Percentiles rank a stretch among this genome's conserved stretches.
Evolutionary conservation across 257 asterid genomes (phyloP).

Genomic region (Salvia hispanica): DNA sequence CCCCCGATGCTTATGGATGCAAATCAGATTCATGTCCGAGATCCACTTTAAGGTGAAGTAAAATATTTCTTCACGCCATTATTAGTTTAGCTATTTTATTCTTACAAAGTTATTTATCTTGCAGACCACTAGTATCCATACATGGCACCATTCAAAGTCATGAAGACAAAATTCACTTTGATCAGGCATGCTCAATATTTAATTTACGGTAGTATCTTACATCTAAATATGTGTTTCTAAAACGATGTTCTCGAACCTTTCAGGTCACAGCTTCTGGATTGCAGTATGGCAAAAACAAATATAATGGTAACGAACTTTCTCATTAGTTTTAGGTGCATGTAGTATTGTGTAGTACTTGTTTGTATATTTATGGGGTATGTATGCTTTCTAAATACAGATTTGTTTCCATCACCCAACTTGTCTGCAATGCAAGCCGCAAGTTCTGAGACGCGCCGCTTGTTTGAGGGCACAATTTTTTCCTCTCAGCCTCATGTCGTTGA

Average conservation of each 20-base stretch:
- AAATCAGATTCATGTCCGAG: constrained; percentile 19
- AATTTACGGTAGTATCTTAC: background rate
- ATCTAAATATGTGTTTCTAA: background rate
- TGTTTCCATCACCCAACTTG: constrained; percentile 39
- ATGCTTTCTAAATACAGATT: constrained; percentile 44
- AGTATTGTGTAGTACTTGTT: background rate
- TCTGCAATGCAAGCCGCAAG: constrained; percentile 33
- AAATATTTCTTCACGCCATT: constrained; percentile 18
- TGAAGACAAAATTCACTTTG: constrained; percentile 28
- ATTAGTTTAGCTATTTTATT: constrained; percentile 15
- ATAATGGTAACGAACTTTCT: constrained; percentile 37
- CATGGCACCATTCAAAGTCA: constrained; percentile 12
- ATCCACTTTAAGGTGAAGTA: constrained; percentile 28
- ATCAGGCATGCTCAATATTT: constrained; percentile 32
- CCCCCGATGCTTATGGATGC: constrained; percentile 30
- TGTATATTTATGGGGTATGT: constrained; percentile 7
- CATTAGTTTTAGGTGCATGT: background rate
- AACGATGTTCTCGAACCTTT: constrained; percentile 5
- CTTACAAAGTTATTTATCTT: constrained; percentile 14
- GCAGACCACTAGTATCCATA: constrained; percentile 39
- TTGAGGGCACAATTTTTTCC: background rate
- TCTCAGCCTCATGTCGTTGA: constrained; percentile 36
- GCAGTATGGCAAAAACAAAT: constrained; percentile 31
- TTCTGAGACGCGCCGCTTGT: constrained; percentile 30
- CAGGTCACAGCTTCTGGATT: constrained; percentile 36